Percentiles rank a stretch among this genome's conserved stretches.
Conservation (phyloP, 2,329 filamentous ascomycete species). For the Clonostachys solani region DNA sequence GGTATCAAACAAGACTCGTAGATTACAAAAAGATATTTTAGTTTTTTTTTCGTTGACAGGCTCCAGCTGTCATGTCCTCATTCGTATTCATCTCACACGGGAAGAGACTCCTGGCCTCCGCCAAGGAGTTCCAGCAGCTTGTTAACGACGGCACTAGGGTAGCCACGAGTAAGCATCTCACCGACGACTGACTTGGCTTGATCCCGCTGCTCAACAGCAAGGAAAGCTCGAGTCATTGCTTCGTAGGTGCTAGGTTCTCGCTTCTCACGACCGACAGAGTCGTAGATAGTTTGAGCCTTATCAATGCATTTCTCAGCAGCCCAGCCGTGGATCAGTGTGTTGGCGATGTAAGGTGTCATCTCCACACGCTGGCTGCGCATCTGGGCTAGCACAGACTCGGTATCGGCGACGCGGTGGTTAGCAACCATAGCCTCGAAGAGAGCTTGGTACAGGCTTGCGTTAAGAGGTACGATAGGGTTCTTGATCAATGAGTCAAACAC, state of each 20-base stretch:
- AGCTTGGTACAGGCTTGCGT: constrained; percentile 90
- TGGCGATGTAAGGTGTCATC: constrained; percentile 96
- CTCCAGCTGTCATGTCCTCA: not conserved
- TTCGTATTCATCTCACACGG: constrained; percentile 10
- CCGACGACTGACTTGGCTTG: constrained; percentile 74
- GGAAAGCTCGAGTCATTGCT: constrained; percentile 92
- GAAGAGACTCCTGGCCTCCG: constrained; percentile 36
- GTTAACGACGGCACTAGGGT: constrained; percentile 85
- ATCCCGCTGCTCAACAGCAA: constrained; percentile 76
- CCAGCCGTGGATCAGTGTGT: constrained; percentile 97
- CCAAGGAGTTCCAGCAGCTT: constrained; percentile 91
- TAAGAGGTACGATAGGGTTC: constrained; percentile 62
- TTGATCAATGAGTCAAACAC: constrained; percentile 79
- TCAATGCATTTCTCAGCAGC: constrained; percentile 75
- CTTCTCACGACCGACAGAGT: constrained; percentile 69
- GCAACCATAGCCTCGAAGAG: constrained; percentile 97
- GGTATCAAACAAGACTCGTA: constrained; percentile 12
- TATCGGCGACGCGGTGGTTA: constrained; percentile 79
- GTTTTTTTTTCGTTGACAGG: too few species aligned
- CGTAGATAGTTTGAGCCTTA: constrained; percentile 76
- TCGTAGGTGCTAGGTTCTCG: constrained; percentile 98
- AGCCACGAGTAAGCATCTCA: constrained; percentile 88
- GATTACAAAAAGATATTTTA: too few species aligned
- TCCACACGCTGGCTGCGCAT: constrained; percentile 75
- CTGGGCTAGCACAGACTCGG: constrained; percentile 66